Evolutionary conservation across 495 filamentous ascomycete genomes (phyloP).

Genomic region (Penicillium soppii): DNA sequence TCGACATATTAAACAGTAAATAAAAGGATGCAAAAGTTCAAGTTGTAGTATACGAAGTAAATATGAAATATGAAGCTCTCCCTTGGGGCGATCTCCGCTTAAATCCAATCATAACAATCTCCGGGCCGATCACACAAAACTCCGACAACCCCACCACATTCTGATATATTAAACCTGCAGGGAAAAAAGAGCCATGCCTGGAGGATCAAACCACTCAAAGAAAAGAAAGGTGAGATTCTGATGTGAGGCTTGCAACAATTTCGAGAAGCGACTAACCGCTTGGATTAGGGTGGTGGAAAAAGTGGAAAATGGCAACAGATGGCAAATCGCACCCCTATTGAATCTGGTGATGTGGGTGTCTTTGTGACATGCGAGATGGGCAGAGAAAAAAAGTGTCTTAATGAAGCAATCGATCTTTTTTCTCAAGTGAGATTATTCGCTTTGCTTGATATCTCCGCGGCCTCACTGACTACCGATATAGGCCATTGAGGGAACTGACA

Average conservation of each 20-base stretch:
- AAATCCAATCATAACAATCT: constrained; percentile 10
- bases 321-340: constrained; percentile 41
- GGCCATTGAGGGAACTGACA: constrained; percentile 25
- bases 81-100: constrained; percentile 15
- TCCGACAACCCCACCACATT: constrained; percentile 8
- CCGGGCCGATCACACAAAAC: constrained; percentile 18
- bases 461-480: constrained; percentile 6
- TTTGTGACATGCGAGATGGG: constrained; percentile 86
- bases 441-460: background rate
- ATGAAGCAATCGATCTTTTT: constrained; percentile 72
- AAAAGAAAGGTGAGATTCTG: constrained; percentile 36
- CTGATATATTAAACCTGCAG: constrained; percentile 7
- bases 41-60: background rate
- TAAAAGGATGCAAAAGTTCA: background rate
- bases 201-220: constrained; percentile 28
- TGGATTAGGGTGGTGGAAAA: constrained; percentile 24
- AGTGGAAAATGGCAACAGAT: constrained; percentile 28
- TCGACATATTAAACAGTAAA: background rate
- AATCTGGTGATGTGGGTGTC: constrained; percentile 79
- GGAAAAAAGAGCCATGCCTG: constrained; percentile 36
- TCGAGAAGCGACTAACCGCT: background rate
- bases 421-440: constrained; percentile 56
- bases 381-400: constrained; percentile 73
- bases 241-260: background rate
- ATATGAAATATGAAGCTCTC: background rate